These are phyloP conservation scores for Heracleum sosnowskyi DNA, from an alignment of 129 eudicot species.

Conservation along the genomic window DNA sequence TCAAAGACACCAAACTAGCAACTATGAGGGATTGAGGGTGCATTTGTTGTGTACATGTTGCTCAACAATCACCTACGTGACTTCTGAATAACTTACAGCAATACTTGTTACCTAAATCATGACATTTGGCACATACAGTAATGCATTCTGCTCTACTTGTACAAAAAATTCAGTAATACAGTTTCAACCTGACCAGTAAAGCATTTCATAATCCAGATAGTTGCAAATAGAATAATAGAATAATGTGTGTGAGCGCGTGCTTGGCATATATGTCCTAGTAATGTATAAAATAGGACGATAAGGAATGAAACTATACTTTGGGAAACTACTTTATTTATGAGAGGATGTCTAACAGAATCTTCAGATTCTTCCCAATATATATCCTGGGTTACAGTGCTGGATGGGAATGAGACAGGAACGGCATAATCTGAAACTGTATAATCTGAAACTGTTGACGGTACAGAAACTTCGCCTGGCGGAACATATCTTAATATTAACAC, in stretches of 20 bases:
- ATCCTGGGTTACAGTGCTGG: slow-evolving; percentile 14
- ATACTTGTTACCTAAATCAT: neutral
- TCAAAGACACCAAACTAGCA: neutral
- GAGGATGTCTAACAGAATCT: slow-evolving; percentile 20
- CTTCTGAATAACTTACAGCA: neutral
- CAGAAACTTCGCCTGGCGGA: slow-evolving; percentile 36
- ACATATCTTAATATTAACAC: slow-evolving; percentile 46
- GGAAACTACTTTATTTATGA: slow-evolving; percentile 33
- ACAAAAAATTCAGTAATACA: neutral
- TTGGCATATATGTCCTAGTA: neutral
- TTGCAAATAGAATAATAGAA: neutral
- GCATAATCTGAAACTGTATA: slow-evolving; percentile 20
- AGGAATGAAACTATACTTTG: slow-evolving; percentile 1
- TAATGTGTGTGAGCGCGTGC: neutral
- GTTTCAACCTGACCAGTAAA: neutral
- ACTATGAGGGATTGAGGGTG: neutral
- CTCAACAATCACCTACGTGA: neutral
- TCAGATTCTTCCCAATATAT: slow-evolving; percentile 7
- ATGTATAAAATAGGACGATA: neutral
- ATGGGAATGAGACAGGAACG: slow-evolving; percentile 23
- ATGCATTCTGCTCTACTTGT: neutral
- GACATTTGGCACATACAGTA: neutral
- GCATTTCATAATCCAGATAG: neutral
- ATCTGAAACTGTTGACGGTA: slow-evolving; percentile 26
- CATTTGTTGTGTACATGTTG: neutral